A percentile compares a stretch with the other conserved stretches of the same genome.
These are phyloP conservation scores for Stephanodiscus triporus DNA, from an alignment of 108 stramenopile genomes.

Conservation along the genomic window DNA sequence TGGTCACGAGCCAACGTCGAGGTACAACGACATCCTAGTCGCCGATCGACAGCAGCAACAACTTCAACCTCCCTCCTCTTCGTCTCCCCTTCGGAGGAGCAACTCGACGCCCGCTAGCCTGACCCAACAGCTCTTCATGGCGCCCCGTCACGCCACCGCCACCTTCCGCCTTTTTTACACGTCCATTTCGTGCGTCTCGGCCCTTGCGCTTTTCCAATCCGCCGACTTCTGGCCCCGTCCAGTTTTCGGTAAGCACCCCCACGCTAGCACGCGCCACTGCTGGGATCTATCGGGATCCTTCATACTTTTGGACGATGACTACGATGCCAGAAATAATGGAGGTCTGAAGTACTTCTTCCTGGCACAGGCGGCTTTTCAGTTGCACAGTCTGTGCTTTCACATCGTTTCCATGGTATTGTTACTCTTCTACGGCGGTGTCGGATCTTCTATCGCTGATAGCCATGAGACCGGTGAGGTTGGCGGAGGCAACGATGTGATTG, in stretches of 20 bases:
- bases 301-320: slow-evolving; percentile 60
- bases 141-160: slow-evolving; percentile 84
- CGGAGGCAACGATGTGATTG: not conserved
- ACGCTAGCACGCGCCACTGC: slow-evolving; percentile 62
- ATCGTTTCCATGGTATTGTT: slow-evolving; percentile 61
- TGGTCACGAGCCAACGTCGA: slow-evolving; percentile 40
- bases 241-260: slow-evolving; percentile 60
- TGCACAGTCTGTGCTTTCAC: slow-evolving; percentile 79
- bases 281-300: slow-evolving; percentile 79
- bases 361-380: slow-evolving; percentile 77
- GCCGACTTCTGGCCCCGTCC: slow-evolving; percentile 82
- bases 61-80: not conserved
- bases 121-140: slow-evolving; percentile 57
- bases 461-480: not conserved
- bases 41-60: slow-evolving; percentile 2
- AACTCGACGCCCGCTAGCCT: slow-evolving; percentile 18
- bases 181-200: slow-evolving; percentile 57
- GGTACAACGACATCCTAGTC: slow-evolving; percentile 27
- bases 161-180: slow-evolving; percentile 69
- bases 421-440: slow-evolving; percentile 40
- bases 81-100: slow-evolving; percentile 13
- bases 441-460: not conserved
- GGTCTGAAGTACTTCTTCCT: slow-evolving; percentile 71
- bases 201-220: slow-evolving; percentile 52
- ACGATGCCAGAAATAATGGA: slow-evolving; percentile 60